Evolutionary conservation across 441 rosid species (phyloP), one percentile per base, ranked within the genome.

Genomic region (Adansonia grandidieri): DNA sequence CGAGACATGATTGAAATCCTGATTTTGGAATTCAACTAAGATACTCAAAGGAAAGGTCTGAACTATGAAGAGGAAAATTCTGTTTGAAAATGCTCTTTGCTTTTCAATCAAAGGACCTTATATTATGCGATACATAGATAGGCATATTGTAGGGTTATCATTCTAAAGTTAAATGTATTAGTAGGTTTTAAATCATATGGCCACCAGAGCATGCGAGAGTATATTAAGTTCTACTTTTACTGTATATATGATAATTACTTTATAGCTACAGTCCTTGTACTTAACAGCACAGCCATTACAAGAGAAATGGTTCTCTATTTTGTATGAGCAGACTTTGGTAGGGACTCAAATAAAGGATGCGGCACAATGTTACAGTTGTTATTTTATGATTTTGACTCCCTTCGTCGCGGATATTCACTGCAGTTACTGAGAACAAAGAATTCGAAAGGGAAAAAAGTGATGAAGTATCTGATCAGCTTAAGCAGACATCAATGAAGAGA

Each of bases 101-200:
- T 7, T 24, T 71, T 48, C 37, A 11, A 50, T 10, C 24, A 19
- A 9, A 50, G 24, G 60, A 24, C 60, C 74, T 24, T 50, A 14
- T 15, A 50, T 70, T 50, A 50, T 22, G 20, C 47, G 40, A 64
- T 63, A 63, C 6, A 63, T 63, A 64, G 32, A 14, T 37, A 37
- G 69, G 48, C 47, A 64, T 32, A 37, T 64, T 64, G 20, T 64
- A 64, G 69, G 20, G 69, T 37, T 37, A 64, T 64, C 69, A 64
- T 64, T 64, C 48, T 67, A 19, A 44, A 70, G 44, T 64, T 64
- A 37, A 64, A 64, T 37, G 24, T 60, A 20, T 50, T 6, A 6
- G 9, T 48, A 70, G 60, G 56, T 20, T 44, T 44, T 68, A 68
- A 69, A 71, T 71, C 74, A 53, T 53, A 9, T 9, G n/a, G 75